Base-by-base conservation (phyloP, 2,329 filamentous ascomycete species). In the Fusarium concolor region DNA sequence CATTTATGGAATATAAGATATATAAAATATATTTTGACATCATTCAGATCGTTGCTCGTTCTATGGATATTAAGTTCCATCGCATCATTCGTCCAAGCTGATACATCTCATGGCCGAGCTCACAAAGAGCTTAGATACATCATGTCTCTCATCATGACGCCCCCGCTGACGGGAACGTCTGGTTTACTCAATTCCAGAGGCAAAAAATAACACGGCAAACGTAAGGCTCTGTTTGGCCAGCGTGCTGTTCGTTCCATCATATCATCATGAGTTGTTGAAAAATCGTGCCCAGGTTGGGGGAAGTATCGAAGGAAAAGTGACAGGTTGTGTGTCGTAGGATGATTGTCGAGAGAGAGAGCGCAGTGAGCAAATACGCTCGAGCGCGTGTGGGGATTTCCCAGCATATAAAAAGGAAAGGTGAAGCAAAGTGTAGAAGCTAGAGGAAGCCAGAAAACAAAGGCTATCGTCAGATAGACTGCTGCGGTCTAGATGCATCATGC, bases 231-330 rank as follows among this genome's bases (percentile, higher is more conserved):
- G 72, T 74, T 71, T 71, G 56, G 69, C 72, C 70, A 51, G 38
- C 51, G 63, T 51, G 63, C 66, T 71, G 61, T 70, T 74, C 72
- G 53, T 74, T 74, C 67, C 72, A 67, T 74, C 72, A 61, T 74
- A 72, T 74, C 72, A 65, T 74, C 72, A 71, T 74, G 62, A 74
- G 56, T 56, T 65, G 63, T 61, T 62, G 53, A 65, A 54, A 73
- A 65, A 55, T 67, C 68, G 31, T 68, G 51, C 58, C 56, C 52
- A 44, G n/a, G 9, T 17, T 55, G 22, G 37, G 52, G 45, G 42
- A 66, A 52, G 37, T 20, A 55, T 66, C 26, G 37, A 61, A 63
- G 52, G 53, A 64, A 62, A 55, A 44, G 35, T 51, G 52, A 56
- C 51, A 62, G 60, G 45, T 56, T 54, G 17, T 56, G 17, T 44